phyloP scores from a whole-genome alignment of 2,329 filamentous ascomycete genomes.

The Botrytis porri region DNA sequence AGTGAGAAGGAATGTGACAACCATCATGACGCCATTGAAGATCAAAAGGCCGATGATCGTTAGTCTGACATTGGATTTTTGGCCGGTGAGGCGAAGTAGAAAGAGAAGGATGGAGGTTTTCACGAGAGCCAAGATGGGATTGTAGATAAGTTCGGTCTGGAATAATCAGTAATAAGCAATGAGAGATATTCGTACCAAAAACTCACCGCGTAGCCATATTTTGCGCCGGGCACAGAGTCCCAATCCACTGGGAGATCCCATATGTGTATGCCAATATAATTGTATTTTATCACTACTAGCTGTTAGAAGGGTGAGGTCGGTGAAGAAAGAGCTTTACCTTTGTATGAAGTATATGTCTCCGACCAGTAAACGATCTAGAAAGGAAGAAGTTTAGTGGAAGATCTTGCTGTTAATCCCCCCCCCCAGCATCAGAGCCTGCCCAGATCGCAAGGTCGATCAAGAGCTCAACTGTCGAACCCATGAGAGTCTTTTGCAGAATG shows the following conservation, averaged over 20 bases:
- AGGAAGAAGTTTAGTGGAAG: not conserved
- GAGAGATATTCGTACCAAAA: not conserved
- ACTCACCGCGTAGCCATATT: slow-evolving; percentile 12
- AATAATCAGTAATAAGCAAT: not conserved
- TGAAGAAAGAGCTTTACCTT: not conserved
- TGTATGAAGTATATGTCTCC: slow-evolving; percentile 8
- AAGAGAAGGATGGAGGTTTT: slow-evolving; percentile 48
- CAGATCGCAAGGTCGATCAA: not conserved
- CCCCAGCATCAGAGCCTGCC: not conserved
- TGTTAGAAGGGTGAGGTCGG: not conserved
- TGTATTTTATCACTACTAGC: not conserved
- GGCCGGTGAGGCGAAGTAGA: slow-evolving; percentile 43
- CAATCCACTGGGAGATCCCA: not conserved
- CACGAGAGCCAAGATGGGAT: slow-evolving; percentile 46
- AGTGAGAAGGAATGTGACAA: slow-evolving; percentile 4
- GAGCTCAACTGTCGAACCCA: not conserved
- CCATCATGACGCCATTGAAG: slow-evolving; percentile 16
- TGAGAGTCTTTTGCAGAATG: not conserved
- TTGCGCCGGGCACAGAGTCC: not conserved
- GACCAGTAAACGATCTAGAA: slow-evolving; percentile 1
- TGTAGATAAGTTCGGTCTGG: slow-evolving; percentile 37
- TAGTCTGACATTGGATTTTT: slow-evolving; percentile 39
- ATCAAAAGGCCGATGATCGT: slow-evolving; percentile 33
- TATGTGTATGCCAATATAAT: not conserved
- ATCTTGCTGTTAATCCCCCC: not conserved